Conservation (phyloP, 1,284 basidiomycete genomes). For the Pascua sp. region DNA sequence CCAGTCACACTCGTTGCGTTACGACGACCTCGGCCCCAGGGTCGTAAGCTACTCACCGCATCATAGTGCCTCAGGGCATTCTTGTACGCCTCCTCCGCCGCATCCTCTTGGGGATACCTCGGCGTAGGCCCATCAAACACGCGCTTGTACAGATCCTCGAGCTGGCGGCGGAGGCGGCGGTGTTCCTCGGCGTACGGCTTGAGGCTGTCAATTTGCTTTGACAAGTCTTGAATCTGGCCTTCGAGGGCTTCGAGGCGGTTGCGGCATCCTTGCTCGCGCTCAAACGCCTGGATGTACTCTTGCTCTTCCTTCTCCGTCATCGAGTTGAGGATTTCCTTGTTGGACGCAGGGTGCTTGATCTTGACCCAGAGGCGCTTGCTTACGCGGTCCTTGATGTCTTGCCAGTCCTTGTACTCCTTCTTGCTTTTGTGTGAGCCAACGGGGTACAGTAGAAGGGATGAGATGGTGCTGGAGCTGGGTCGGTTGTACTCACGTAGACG, state of each 20-base stretch:
- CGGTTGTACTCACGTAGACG: slow-evolving; percentile 17
- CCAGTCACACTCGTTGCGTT: too few species aligned
- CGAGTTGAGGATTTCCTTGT: slow-evolving; percentile 7
- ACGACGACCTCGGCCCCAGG: background rate
- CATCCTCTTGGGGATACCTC: slow-evolving; percentile 23
- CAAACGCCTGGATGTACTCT: slow-evolving; percentile 25
- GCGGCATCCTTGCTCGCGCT: slow-evolving; percentile 16
- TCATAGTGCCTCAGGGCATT: slow-evolving; percentile 6
- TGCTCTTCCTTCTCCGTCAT: slow-evolving; percentile 26
- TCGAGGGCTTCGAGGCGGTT: slow-evolving; percentile 20
- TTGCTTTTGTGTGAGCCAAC: background rate
- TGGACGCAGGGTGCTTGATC: slow-evolving; percentile 17
- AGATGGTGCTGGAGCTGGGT: background rate
- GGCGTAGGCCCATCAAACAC: slow-evolving; percentile 23
- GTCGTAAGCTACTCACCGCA: slow-evolving; percentile 2
- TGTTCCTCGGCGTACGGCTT: slow-evolving; percentile 11
- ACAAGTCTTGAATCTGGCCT: slow-evolving; percentile 10
- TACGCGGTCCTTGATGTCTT: slow-evolving; percentile 21
- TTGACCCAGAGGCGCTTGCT: slow-evolving; percentile 23
- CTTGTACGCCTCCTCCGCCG: slow-evolving; percentile 13
- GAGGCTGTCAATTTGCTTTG: slow-evolving; percentile 8
- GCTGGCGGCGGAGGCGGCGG: slow-evolving; percentile 9
- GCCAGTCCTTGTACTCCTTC: slow-evolving; percentile 24
- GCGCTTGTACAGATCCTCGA: slow-evolving; percentile 16
- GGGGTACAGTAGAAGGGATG: background rate